Base-by-base conservation (phyloP, 441 rosid genomes). In the Populus hybrid region DNA sequence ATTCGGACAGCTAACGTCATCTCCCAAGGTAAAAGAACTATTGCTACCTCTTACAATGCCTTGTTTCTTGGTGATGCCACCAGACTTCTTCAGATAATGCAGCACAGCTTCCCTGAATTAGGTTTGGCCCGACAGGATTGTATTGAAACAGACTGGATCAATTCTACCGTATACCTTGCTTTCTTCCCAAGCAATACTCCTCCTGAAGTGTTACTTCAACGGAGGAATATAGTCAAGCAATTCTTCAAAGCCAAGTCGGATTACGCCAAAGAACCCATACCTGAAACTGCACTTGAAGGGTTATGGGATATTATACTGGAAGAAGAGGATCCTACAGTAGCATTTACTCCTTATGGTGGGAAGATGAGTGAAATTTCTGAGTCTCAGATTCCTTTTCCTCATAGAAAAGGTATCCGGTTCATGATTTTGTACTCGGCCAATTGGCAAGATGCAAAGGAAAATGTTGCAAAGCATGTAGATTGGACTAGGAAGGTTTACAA, bases 211-310 rank as follows among this genome's bases (percentile, higher is more conserved):
- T 77, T 92, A 21, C 96, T 92, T 10, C 82, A 88, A 40, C 90
- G 87, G 8, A 90, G 86, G 67, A 84, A 90, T 1, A 68, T 83
- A 14, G 86, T 82, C 83, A 89, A 86, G 82, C 70, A 8, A 24
- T 84, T 82, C 68, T 89, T 90, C 85, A 92, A 92, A 70, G 90
- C 88, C 26, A 92, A 92, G 78, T 86, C 93, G 1, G 94, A 90
- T 20, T 92, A 80, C 38, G 91, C 90, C n/a, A 83, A 75, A 75
- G 71, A 76, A 30, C 86, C 86, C 0, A 82, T 92, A 7, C 84
- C 94, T 4, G 81, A 79, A 72, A 72, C 75, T 7, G 94, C 70
- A 3, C 81, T 91, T 0, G 82, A 87, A 73, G 92, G 90, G 1
- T 30, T 92, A 5, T 87, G 87, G 87, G 76, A 86, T 69, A 84